Evolutionary conservation across 164 flowering plant species (phyloP), one percentile per base, ranked within the genome.

Genomic region (Berberis thunbergii): DNA sequence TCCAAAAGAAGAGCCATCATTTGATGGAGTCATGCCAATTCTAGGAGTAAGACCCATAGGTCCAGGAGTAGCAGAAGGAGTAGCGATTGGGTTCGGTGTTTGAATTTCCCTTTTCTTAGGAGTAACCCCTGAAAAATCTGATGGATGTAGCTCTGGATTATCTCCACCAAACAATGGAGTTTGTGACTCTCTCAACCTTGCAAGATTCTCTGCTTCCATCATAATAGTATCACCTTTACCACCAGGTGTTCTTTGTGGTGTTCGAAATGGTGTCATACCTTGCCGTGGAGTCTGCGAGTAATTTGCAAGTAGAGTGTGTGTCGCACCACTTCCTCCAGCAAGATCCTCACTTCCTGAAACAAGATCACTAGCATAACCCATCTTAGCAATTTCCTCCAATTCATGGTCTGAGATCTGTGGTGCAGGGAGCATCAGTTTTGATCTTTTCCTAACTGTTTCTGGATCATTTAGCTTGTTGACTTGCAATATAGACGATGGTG

Each of bases 161-260:
- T 91, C 90, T 40, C 99, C 99, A 64, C 99, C 99, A 54, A 94
- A 73, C 58, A 94, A 78, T 43, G 99, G 99, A 42, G 99, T 94
- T 65, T 91, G 97, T 44, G 99, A 91, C 69, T 88, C 91, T 69
- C 95, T 87, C 77, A 94, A 64, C 68, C 99, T 74, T 44, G 95
- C 89, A 63, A 91, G 85, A 61, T 94, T 94, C 74, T 94, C 99
- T 11, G 99, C 97, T 73, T 94, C 99, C 99, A 91, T 89, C 99
- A 94, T 87, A 62, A 94, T 84, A 63, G 99, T 93, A 76, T 94
- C 99, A 65, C 85, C 97, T 69, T 89, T 91, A 54, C 95, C 96
- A 59, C 86, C 83, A 46, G 97, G 99, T 4, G 99, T 94, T 69
- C 99, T 84, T 65, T 89, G 97, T 38, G 97, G 97, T 26, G 99